phyloP scores from a whole-genome alignment of 305 asterid species.

The Plantago rigida region DNA sequence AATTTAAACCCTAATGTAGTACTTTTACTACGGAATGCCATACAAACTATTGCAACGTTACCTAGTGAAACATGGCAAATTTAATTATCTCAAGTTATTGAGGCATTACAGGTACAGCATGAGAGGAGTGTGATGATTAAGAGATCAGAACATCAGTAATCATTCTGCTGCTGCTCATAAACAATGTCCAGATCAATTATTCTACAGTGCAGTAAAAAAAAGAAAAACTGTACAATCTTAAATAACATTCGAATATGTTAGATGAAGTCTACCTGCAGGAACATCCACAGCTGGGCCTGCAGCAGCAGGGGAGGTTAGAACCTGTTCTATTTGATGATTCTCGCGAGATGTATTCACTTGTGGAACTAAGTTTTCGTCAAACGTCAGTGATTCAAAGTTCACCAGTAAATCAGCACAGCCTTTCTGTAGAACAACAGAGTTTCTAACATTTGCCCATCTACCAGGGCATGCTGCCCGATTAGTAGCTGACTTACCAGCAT shows the following conservation, averaged over 20 bases:
- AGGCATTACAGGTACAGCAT: too few relatives aligned
- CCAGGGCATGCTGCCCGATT: slow-evolving; percentile 64
- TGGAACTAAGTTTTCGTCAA: slow-evolving; percentile 69
- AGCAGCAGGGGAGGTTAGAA: slow-evolving; percentile 30
- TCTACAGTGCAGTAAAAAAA: not conserved
- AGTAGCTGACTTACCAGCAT: slow-evolving; percentile 53
- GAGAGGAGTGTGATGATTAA: too few relatives aligned
- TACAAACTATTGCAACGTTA: too few relatives aligned
- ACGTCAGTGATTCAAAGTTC: slow-evolving; percentile 55
- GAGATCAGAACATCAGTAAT: too few relatives aligned
- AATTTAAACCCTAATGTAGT: too few relatives aligned
- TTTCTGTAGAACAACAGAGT: slow-evolving; percentile 33
- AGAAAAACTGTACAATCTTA: not conserved
- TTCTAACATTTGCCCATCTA: slow-evolving; percentile 69
- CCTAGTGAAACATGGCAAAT: too few relatives aligned
- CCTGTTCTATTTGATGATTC: slow-evolving; percentile 28
- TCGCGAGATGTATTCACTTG: slow-evolving; percentile 27
- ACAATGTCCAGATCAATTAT: not conserved
- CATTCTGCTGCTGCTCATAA: too few relatives aligned
- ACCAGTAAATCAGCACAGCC: slow-evolving; percentile 41
- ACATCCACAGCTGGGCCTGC: slow-evolving; percentile 42
- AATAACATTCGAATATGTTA: slow-evolving; percentile 1
- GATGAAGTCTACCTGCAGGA: slow-evolving; percentile 50
- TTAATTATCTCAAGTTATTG: too few relatives aligned
- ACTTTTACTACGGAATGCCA: too few relatives aligned